phyloP scores from a whole-genome alignment of 2,329 filamentous ascomycete species.

The Cercospora janseana region DNA sequence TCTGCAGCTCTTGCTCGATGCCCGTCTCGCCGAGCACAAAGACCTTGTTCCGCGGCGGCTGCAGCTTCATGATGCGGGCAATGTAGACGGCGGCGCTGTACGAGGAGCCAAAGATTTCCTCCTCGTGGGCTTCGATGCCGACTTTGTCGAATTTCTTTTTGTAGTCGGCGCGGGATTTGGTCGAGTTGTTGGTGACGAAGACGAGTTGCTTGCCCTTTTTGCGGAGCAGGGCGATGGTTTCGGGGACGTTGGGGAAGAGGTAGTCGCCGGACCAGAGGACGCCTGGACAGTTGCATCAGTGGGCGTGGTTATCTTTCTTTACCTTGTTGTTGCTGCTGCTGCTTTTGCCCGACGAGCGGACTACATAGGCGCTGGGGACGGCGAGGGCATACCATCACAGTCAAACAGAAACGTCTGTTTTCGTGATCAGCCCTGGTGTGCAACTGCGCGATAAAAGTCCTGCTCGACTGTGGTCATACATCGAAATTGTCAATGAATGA shows the following conservation, averaged over 20 bases:
- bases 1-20: slow-evolving; percentile 81
- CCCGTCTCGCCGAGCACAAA: slow-evolving; percentile 89
- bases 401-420: slow-evolving; percentile 88
- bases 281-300: slow-evolving; percentile 59
- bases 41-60: slow-evolving; percentile 81
- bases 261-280: slow-evolving; percentile 96
- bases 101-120: slow-evolving; percentile 93
- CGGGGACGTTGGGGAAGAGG: slow-evolving; percentile 77
- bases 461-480: slow-evolving; percentile 50
- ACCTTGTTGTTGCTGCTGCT: background rate
- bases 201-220: slow-evolving; percentile 85
- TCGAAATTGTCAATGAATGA: slow-evolving; percentile 90
- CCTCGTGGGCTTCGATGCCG: slow-evolving; percentile 74
- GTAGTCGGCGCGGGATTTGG: slow-evolving; percentile 90
- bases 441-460: background rate
- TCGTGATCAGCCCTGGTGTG: slow-evolving; percentile 11
- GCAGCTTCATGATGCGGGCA: slow-evolving; percentile 80
- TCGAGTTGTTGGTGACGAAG: slow-evolving; percentile 99
- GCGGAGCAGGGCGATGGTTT: slow-evolving; percentile 80
- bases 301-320: background rate
- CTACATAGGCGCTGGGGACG: background rate
- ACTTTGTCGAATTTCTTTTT: slow-evolving; percentile 82
- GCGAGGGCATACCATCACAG: slow-evolving; percentile 73
- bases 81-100: slow-evolving; percentile 98
- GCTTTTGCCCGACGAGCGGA: background rate